phyloP scores from a whole-genome alignment of 1,284 basidiomycete species.

The Irpex sp. region DNA sequence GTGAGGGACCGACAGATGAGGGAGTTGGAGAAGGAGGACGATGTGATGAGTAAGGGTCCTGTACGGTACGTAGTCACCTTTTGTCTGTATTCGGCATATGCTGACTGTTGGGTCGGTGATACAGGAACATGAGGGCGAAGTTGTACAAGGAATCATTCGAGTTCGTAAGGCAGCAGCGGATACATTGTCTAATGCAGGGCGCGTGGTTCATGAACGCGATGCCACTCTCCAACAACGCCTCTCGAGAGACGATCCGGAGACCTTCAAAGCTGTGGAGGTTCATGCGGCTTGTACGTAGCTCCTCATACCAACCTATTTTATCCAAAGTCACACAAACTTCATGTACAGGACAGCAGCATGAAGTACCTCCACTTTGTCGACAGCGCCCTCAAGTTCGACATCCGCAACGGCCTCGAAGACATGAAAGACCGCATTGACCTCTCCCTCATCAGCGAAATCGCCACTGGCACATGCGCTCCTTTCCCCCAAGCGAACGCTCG shows the following conservation, averaged over 20 bases:
- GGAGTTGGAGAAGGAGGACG: slow-evolving; percentile 90
- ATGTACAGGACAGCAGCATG: slow-evolving; percentile 61
- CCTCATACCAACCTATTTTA: not conserved
- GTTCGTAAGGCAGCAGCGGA: slow-evolving; percentile 88
- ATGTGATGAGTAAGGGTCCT: slow-evolving; percentile 80
- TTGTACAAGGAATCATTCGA: slow-evolving; percentile 91
- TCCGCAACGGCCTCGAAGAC: slow-evolving; percentile 81
- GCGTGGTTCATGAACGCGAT: slow-evolving; percentile 87
- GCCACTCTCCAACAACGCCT: slow-evolving; percentile 41
- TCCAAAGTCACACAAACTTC: slow-evolving; percentile 1
- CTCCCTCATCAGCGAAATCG: slow-evolving; percentile 73
- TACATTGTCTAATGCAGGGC: slow-evolving; percentile 85
- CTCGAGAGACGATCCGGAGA: slow-evolving; percentile 50
- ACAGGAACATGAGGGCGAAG: slow-evolving; percentile 80
- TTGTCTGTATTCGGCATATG: not conserved
- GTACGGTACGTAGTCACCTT: slow-evolving; percentile 58
- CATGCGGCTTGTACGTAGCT: slow-evolving; percentile 60
- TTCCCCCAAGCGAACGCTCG: slow-evolving; percentile 46
- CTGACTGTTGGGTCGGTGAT: not conserved
- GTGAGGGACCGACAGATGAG: slow-evolving; percentile 93
- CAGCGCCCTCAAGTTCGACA: slow-evolving; percentile 69
- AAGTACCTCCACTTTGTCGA: slow-evolving; percentile 85
- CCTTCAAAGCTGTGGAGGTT: slow-evolving; percentile 73
- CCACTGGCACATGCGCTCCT: slow-evolving; percentile 72
- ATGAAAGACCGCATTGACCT: slow-evolving; percentile 85